These are phyloP conservation scores for Gelatoporia subvermispora DNA, from an alignment of 768 basidiomycete genomes.

Conservation along the genomic window DNA sequence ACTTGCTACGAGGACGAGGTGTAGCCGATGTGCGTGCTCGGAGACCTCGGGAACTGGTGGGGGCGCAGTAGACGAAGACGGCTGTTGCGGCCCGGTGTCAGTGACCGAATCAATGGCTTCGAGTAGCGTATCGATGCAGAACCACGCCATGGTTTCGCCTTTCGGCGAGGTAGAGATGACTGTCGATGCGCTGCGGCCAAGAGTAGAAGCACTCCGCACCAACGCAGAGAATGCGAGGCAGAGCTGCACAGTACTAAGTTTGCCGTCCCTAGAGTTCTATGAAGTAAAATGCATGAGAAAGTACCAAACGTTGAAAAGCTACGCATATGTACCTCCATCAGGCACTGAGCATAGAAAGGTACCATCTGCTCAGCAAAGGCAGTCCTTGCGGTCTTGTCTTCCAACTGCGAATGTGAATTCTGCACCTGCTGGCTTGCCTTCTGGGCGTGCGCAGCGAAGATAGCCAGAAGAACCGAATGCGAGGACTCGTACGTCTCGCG, in stretches of 20 bases:
- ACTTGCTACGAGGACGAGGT: slow-evolving; percentile 58
- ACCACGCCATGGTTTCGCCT: slow-evolving; percentile 53
- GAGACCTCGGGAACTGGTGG: slow-evolving; percentile 11
- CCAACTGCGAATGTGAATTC: slow-evolving; percentile 4
- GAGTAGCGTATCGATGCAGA: slow-evolving; percentile 58
- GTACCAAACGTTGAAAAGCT: background rate
- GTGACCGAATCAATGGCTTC: slow-evolving; percentile 32
- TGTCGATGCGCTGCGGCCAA: slow-evolving; percentile 20
- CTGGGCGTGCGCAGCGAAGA: slow-evolving; percentile 61
- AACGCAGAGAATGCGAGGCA: slow-evolving; percentile 72
- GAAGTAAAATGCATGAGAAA: background rate
- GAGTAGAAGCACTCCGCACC: slow-evolving; percentile 52
- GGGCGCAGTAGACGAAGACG: background rate
- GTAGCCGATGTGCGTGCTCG: slow-evolving; percentile 47
- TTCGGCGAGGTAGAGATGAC: slow-evolving; percentile 14
- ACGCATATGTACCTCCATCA: slow-evolving; percentile 55
- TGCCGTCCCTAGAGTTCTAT: slow-evolving; percentile 61
- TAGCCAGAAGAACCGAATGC: slow-evolving; percentile 76
- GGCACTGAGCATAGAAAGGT: slow-evolving; percentile 67
- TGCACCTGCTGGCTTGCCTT: slow-evolving; percentile 14
- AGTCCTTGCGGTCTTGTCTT: slow-evolving; percentile 8
- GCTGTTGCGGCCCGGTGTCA: background rate
- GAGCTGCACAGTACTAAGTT: slow-evolving; percentile 60
- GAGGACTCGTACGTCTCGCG: slow-evolving; percentile 84
- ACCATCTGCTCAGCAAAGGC: slow-evolving; percentile 52